Conservation (phyloP, 2,329 filamentous ascomycete genomes). For the Botrytis squamosa region DNA sequence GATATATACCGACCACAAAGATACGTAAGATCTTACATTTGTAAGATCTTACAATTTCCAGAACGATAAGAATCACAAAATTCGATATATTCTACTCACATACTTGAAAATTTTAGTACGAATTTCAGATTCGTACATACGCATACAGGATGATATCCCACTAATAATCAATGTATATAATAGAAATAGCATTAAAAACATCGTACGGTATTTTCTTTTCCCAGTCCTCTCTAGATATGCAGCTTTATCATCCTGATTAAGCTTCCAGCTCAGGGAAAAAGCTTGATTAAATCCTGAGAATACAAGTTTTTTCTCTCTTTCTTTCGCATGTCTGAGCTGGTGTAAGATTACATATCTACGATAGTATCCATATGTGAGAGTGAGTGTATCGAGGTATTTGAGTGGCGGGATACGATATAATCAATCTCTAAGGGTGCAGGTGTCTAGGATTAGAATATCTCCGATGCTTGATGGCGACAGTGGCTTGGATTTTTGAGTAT, state of each 20-base stretch:
- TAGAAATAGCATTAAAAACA: too few relatives aligned
- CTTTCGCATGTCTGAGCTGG: background rate
- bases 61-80: too few relatives aligned
- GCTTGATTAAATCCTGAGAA: background rate
- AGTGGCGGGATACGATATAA: background rate
- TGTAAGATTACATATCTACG: background rate
- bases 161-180: too few relatives aligned
- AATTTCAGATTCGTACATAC: too few relatives aligned
- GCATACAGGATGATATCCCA: too few relatives aligned
- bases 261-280: background rate
- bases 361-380: background rate
- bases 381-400: background rate
- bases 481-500: background rate
- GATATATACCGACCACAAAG: too few relatives aligned
- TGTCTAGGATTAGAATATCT: background rate
- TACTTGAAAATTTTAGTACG: too few relatives aligned
- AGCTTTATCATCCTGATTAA: background rate
- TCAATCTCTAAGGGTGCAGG: too few relatives aligned
- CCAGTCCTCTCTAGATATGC: too few relatives aligned
- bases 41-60: too few relatives aligned
- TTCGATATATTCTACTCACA: too few relatives aligned
- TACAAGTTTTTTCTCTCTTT: background rate
- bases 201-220: too few relatives aligned
- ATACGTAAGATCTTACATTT: accelerated
- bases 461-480: slow-evolving; percentile 2